Evolutionary conservation across 495 filamentous ascomycete genomes (phyloP).

Genomic region (Platismatia glauca): DNA sequence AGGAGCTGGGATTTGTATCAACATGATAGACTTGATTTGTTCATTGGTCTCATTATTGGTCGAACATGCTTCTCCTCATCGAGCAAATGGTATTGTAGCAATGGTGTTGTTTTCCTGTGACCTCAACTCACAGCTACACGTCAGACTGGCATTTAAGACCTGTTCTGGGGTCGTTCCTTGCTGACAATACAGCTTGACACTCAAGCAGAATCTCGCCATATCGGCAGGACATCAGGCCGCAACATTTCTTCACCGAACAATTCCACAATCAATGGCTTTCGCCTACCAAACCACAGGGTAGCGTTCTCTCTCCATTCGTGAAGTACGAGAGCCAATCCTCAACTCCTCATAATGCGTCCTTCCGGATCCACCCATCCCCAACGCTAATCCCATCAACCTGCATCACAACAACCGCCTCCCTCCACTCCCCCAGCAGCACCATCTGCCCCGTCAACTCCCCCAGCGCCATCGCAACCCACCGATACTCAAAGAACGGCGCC

Average conservation of each 20-base stretch:
- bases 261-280: background rate
- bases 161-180: too few relatives aligned
- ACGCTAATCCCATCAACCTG: background rate
- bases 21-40: background rate
- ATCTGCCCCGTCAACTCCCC: background rate
- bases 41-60: background rate
- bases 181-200: background rate
- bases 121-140: background rate
- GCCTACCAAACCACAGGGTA: background rate
- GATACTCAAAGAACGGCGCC: background rate
- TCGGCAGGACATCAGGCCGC: background rate
- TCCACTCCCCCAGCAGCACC: background rate
- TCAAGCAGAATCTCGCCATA: background rate
- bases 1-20: conserved; percentile 5
- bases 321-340: background rate
- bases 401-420: background rate
- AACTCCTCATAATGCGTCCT: background rate
- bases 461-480: background rate
- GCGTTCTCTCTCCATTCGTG: background rate
- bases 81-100: background rate
- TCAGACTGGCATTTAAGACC: background rate
- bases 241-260: background rate
- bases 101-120: background rate
- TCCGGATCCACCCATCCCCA: background rate
- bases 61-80: too few relatives aligned